Conservation (phyloP, 805 yeast genomes). For the Saturnispora mendoncae region DNA sequence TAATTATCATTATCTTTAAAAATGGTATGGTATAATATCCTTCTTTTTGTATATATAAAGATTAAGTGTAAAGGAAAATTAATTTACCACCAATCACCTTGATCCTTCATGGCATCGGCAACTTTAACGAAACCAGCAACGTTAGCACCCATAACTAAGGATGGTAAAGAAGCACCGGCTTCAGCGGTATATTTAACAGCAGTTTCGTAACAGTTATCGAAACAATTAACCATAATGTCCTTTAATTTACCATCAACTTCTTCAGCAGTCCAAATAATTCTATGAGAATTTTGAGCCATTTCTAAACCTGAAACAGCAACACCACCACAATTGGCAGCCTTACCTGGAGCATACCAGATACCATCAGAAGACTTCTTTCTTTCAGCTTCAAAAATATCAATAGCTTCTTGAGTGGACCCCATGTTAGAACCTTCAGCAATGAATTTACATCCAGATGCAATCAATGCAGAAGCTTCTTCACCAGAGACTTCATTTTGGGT, state of each 20-base stretch:
- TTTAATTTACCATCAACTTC: constrained; percentile 88
- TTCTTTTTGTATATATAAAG: too few relatives aligned
- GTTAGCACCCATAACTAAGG: constrained; percentile 97
- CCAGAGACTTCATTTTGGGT: constrained; percentile 97
- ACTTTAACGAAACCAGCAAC: constrained; percentile 98
- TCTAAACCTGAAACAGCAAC: constrained; percentile 97
- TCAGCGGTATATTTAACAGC: constrained; percentile 74
- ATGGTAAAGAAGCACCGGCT: constrained; percentile 65
- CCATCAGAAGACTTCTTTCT: constrained; percentile 41
- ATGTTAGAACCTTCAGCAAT: constrained; percentile 99
- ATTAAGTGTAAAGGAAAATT: neutral
- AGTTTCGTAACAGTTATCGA: constrained; percentile 85
- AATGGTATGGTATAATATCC: too few relatives aligned
- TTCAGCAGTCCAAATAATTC: constrained; percentile 84
- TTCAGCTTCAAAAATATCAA: constrained; percentile 83
- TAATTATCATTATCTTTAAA: too few relatives aligned
- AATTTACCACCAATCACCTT: constrained; percentile 60
- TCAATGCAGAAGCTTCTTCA: constrained; percentile 90
- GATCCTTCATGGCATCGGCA: constrained; percentile 96
- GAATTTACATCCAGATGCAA: constrained; percentile 84
- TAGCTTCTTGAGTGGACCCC: constrained; percentile 98
- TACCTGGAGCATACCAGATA: constrained; percentile 99
- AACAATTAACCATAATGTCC: constrained; percentile 87
- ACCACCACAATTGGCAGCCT: constrained; percentile 99
- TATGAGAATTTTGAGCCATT: constrained; percentile 98